Conservation (phyloP, 2,329 filamentous ascomycete genomes). For the Talaromyces sp. region DNA sequence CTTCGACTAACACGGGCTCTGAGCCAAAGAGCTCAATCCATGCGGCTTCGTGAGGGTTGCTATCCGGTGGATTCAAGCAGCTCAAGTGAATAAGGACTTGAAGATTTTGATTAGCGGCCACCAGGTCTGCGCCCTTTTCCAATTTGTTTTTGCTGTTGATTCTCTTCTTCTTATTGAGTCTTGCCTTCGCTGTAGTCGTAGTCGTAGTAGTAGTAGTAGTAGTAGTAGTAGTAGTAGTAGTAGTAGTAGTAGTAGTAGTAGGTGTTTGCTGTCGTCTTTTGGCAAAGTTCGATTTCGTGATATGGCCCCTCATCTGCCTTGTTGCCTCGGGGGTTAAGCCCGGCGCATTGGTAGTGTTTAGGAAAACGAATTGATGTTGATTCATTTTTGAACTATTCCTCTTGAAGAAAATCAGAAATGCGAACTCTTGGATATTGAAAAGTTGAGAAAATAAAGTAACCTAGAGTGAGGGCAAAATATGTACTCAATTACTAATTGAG, state of each 20-base stretch:
- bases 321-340: not conserved
- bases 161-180: not conserved
- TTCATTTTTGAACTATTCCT: conserved; percentile 3
- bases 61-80: not conserved
- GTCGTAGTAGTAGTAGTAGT: too few species aligned
- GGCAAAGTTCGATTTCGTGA: conserved; percentile 11
- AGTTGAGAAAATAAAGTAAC: not conserved
- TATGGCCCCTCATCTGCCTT: conserved; percentile 6
- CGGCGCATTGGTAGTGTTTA: conserved; percentile 10
- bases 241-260: too few species aligned
- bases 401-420: not conserved
- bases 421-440: not conserved
- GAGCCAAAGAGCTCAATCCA: conserved; percentile 23
- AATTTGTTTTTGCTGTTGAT: not conserved
- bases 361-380: not conserved
- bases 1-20: conserved; percentile 22
- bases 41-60: conserved; percentile 15
- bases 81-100: conserved; percentile 2
- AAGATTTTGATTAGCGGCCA: not conserved
- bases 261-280: conserved; percentile 1
- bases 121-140: not conserved
- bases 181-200: not conserved
- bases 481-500: not conserved
- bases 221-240: too few species aligned
- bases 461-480: not conserved